Evolutionary conservation across 257 asterid genomes (phyloP), one percentile per base, ranked within the genome.

Genomic region (Solanum lignicaule): DNA sequence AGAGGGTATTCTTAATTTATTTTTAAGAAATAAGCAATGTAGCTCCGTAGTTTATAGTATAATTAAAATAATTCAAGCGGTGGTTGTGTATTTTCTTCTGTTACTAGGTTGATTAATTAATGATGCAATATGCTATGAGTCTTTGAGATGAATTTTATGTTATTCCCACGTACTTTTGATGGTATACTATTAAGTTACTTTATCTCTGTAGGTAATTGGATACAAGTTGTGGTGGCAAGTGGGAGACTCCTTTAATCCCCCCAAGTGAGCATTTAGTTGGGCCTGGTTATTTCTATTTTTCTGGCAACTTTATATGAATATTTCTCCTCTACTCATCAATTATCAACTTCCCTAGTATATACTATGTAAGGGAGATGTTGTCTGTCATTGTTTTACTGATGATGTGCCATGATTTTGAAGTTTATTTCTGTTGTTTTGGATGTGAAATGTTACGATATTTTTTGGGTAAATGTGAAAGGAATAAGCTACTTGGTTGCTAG

Each of bases 211-310:
- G 98, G 99, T 95, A 46, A 94, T 95, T 88, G 98, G 98, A 89
- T 90, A 92, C 87, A 96, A 95, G 94, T 90, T 95, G 94, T 96
- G 98, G 99, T 88, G 98, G 90, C 98, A 95, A 93, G 94, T 96
- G 62, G 99, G 99, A 86, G 99, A 96, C 90, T 95, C 97, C 31
- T 96, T 96, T 83, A 95, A 94, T 87, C 98, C 99, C 90, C 98
- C 99, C 88, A 95, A 96, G 98, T 95, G 89, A 92, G 98, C 39
- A 55, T 88, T 69, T 69, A 69, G 23, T 69, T 69, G 21, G n/a
- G 18, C n/a, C 76, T 69, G 0, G 16, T 69, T 29, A 31, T 69
- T 69, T 69, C 23, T 29, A n/a, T 29, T 36, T 31, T 11, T 69
- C 16, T 68, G 23, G 21, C 23, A 29, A 69, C 75, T 68, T 14